Base-by-base conservation (phyloP, 2,329 filamentous ascomycete genomes). In the Talaromyces sp. region DNA sequence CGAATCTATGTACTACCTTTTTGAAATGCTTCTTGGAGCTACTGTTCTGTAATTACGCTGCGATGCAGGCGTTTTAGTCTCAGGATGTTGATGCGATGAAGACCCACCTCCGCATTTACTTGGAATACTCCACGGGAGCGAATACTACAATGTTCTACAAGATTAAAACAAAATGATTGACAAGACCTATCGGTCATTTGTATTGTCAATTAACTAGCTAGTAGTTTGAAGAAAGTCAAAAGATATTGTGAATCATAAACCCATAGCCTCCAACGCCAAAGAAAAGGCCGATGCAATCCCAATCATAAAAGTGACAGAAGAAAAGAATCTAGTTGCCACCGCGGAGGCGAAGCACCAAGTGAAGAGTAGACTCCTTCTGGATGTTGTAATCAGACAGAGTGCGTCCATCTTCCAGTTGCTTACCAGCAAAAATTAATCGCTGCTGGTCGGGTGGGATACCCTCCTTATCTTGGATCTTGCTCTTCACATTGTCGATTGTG, bases 381-480 rank as follows among this genome's bases (percentile, higher is more conserved):
- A 83, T 83, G 70, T 83, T 83, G 74, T 83, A 89, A 72, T 83
- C 81, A 39, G 80, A 82, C 27, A 83, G 74, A 56, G 81, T 83
- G 27, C 82, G 79, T 10, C 82, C 81, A 68, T 83, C 81, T 68
- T 83, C 81, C 59, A 83, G 71, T 79, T 90, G 87, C 83, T 90
- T 90, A 71, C 87, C 87, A 71, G 87, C 87, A 69, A 90, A 90
- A 74, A 90, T 90, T 63, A 90, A 80, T 76, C 87, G 86, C 77
- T 90, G 88, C 76, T 90, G 88, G 73, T 90, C 88, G 41, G 88
- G 87, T 33, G 88, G 88, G 62, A 90, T 89, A 50, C 87, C 87
- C 78, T 94, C 91, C 86, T 94, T 94, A 71, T 94, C 91, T 73
- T 94, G 91, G 33, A 90, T 90, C 81, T 90, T 90, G 19, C 77